These are phyloP conservation scores for Sordariomycetes sp. DNA, from an alignment of 2,329 filamentous ascomycete species.

Conservation along the genomic window DNA sequence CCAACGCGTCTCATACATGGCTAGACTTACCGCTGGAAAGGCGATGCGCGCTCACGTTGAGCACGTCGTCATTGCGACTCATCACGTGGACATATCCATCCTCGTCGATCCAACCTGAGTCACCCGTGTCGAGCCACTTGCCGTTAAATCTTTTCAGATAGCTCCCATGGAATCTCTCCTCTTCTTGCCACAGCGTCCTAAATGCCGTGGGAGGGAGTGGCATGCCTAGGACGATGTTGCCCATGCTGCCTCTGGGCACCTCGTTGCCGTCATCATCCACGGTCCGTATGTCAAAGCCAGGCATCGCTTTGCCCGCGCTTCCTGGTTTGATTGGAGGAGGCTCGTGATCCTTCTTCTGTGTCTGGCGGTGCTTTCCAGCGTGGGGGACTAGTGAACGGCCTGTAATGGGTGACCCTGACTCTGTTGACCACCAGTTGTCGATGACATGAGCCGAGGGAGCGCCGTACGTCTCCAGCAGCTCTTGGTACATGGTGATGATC, in stretches of 20 bases:
- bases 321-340: slow-evolving; percentile 64
- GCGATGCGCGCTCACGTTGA: slow-evolving; percentile 91
- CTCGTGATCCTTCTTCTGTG: slow-evolving; percentile 27
- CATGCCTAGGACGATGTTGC: slow-evolving; percentile 79
- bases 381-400: slow-evolving; percentile 47
- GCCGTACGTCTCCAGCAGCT: slow-evolving; percentile 57
- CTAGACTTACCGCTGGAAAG: slow-evolving; percentile 65
- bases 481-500: slow-evolving; percentile 74
- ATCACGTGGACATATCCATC: slow-evolving; percentile 60
- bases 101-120: slow-evolving; percentile 76
- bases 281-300: slow-evolving; percentile 78
- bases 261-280: slow-evolving; percentile 75
- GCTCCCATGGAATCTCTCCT: slow-evolving; percentile 74
- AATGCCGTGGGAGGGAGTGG: slow-evolving; percentile 83
- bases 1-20: neutral
- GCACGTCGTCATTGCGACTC: slow-evolving; percentile 70
- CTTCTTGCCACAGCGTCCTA: slow-evolving; percentile 77
- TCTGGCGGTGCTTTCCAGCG: slow-evolving; percentile 44
- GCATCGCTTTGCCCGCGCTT: slow-evolving; percentile 84
- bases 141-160: slow-evolving; percentile 78
- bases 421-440: slow-evolving; percentile 55
- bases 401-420: slow-evolving; percentile 49
- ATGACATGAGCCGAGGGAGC: slow-evolving; percentile 48
- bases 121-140: slow-evolving; percentile 83
- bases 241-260: slow-evolving; percentile 66